Percentiles rank a stretch among this genome's conserved stretches.
Conservation (phyloP, 1,284 basidiomycete genomes). For the Fomes fomentarius region DNA sequence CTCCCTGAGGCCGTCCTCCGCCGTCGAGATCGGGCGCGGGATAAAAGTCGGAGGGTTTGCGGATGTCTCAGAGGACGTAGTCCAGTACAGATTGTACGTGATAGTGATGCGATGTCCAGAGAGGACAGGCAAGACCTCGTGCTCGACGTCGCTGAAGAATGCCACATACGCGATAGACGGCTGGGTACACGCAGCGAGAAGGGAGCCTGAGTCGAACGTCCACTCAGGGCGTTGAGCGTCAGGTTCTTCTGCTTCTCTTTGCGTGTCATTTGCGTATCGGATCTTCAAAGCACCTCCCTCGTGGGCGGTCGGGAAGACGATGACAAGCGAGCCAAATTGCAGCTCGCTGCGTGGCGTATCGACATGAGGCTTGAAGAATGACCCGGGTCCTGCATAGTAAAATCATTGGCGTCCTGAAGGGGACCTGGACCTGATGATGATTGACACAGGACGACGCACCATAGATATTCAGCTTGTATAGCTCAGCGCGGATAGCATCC, state of each 20-base stretch:
- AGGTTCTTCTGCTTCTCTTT: background rate
- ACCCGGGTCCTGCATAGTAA: slow-evolving; percentile 12
- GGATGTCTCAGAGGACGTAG: background rate
- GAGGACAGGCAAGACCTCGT: slow-evolving; percentile 45
- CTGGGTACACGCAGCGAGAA: slow-evolving; percentile 14
- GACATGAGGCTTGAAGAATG: slow-evolving; percentile 33
- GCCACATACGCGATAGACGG: slow-evolving; percentile 38
- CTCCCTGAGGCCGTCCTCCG: background rate
- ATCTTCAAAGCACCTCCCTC: slow-evolving; percentile 43
- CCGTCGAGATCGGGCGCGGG: background rate
- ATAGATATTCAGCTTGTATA: slow-evolving; percentile 28
- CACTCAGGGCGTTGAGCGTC: slow-evolving; percentile 16
- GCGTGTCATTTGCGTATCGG: slow-evolving; percentile 29
- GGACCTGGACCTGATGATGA: background rate
- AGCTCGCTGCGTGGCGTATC: slow-evolving; percentile 29
- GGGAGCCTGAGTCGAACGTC: slow-evolving; percentile 36
- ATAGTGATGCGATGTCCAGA: slow-evolving; percentile 45
- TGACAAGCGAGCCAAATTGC: slow-evolving; percentile 47
- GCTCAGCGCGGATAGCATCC: slow-evolving; percentile 26
- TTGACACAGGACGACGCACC: background rate
- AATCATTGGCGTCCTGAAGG: background rate
- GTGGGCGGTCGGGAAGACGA: slow-evolving; percentile 44
- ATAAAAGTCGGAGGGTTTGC: background rate
- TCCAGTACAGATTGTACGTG: slow-evolving; percentile 43
- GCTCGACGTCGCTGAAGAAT: slow-evolving; percentile 49